Evolutionary conservation across 257 asterid species (phyloP).

Genomic region (Scutellaria galericulata): DNA sequence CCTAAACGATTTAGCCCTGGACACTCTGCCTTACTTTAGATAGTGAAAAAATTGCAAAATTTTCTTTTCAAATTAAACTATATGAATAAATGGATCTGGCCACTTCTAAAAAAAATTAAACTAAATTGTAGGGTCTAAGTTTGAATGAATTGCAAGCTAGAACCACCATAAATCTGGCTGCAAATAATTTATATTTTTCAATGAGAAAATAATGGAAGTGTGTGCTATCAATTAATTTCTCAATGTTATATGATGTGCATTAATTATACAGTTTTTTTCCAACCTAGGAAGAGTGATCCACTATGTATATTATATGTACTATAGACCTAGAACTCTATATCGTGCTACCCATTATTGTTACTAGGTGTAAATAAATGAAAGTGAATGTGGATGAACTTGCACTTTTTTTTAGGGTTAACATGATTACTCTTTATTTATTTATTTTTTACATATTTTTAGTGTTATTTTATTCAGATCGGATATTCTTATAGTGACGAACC

Average conservation of each 20-base stretch:
- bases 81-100: background rate
- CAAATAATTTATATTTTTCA: slow-evolving; percentile 18
- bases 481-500: too few species aligned
- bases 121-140: background rate
- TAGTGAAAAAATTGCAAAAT: background rate
- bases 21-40: background rate
- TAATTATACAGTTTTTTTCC: background rate
- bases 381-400: background rate
- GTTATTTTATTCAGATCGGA: background rate
- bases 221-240: slow-evolving; percentile 24
- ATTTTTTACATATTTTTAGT: background rate
- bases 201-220: slow-evolving; percentile 29
- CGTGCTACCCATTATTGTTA: slow-evolving; percentile 28
- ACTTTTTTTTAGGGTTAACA: too few species aligned
- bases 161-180: background rate
- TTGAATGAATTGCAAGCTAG: background rate
- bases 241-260: background rate
- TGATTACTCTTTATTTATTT: too few species aligned
- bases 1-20: background rate
- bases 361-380: background rate
- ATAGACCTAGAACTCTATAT: slow-evolving; percentile 26
- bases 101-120: background rate
- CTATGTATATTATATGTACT: background rate
- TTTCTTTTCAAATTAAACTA: background rate
- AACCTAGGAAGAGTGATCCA: slow-evolving; percentile 36